These are phyloP conservation scores for Phyllostachys edulis DNA, from an alignment of 176 grass and related monocot species.

Conservation along the genomic window DNA sequence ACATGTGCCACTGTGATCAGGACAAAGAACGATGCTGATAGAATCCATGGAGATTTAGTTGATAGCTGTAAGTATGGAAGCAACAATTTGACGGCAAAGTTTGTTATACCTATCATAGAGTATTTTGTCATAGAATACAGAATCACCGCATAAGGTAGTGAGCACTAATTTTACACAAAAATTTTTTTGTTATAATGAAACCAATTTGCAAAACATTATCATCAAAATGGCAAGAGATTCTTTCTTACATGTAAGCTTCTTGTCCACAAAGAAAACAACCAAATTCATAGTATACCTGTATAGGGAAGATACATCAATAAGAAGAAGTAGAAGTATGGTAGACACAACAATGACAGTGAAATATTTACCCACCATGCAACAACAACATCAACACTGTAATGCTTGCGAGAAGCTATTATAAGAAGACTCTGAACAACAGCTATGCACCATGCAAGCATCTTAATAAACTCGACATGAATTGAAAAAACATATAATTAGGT, in stretches of 20 bases:
- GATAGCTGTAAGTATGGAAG: too few relatives aligned
- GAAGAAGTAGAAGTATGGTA: background rate
- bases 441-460: slow-evolving; percentile 61
- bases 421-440: slow-evolving; percentile 69
- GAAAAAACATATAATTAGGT: background rate
- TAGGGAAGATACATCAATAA: background rate
- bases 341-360: background rate
- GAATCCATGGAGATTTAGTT: too few relatives aligned
- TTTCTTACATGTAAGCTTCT: slow-evolving; percentile 61
- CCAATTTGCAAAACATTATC: too few relatives aligned
- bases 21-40: too few relatives aligned
- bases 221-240: background rate
- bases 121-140: too few relatives aligned
- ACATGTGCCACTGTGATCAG: too few relatives aligned
- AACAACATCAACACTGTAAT: slow-evolving; percentile 84
- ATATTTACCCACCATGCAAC: slow-evolving; percentile 69
- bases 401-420: slow-evolving; percentile 83
- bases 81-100: too few relatives aligned
- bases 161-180: too few relatives aligned
- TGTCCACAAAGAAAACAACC: too few relatives aligned
- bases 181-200: too few relatives aligned
- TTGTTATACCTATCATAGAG: too few relatives aligned
- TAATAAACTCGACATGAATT: slow-evolving; percentile 36
- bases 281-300: slow-evolving; percentile 96
- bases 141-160: too few relatives aligned